Percentiles rank a stretch among this genome's conserved stretches.
Evolutionary conservation across 2,329 filamentous ascomycete genomes (phyloP).

Genomic region (Colletotrichum abscissum): DNA sequence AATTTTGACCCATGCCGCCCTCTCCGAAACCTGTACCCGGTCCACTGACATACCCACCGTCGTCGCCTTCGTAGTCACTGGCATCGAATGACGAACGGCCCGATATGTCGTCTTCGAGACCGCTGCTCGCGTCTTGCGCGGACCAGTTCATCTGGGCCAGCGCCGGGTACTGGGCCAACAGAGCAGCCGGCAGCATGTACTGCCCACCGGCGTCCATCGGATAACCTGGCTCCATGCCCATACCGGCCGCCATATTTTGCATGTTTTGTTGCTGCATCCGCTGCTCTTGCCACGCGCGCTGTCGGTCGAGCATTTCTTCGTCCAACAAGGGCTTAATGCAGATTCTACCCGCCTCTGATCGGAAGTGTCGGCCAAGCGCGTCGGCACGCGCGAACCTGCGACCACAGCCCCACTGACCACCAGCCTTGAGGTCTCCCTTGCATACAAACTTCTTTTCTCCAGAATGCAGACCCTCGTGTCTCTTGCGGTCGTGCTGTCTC

Average conservation of each 20-base stretch:
- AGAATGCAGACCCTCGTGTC: conserved; percentile 94
- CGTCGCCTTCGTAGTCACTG: conserved; percentile 80
- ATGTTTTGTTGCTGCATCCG: conserved; percentile 73
- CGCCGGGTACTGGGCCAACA: conserved; percentile 92
- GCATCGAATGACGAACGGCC: conserved; percentile 85
- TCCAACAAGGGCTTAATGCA: conserved; percentile 98
- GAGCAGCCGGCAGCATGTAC: conserved; percentile 83
- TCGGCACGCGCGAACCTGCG: conserved; percentile 94
- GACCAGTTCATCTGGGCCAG: conserved; percentile 92
- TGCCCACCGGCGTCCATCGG: conserved; percentile 66
- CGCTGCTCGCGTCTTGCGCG: conserved; percentile 71
- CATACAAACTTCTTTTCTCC: conserved; percentile 99
- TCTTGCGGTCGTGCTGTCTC: conserved; percentile 95
- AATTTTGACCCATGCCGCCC: conserved; percentile 66
- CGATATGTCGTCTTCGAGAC: conserved; percentile 80
- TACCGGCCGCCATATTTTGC: conserved; percentile 65
- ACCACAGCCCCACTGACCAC: conserved; percentile 91
- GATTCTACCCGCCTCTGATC: conserved; percentile 92
- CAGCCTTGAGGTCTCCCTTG: conserved; percentile 86
- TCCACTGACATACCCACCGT: conserved; percentile 74
- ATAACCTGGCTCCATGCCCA: conserved; percentile 71
- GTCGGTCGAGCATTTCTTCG: conserved; percentile 88
- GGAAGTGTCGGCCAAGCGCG: conserved; percentile 92
- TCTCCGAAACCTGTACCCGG: conserved; percentile 70
- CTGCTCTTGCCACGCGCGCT: conserved; percentile 80